Evolutionary conservation across 1,284 basidiomycete species (phyloP), one percentile per base, ranked within the genome.

Genomic region (Apiotrichum domesticum): DNA sequence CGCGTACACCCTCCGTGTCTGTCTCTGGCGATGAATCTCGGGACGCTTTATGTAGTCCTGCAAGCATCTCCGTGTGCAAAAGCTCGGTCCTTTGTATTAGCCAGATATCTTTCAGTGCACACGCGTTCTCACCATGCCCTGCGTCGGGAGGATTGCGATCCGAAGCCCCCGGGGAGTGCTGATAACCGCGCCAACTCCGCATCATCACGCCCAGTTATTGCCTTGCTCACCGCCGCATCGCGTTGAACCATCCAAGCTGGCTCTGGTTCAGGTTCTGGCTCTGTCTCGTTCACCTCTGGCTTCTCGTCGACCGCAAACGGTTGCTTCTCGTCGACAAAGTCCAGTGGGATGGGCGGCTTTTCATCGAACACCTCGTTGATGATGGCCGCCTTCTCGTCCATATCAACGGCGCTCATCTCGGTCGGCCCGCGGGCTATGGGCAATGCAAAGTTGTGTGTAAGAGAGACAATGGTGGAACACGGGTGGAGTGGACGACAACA

Each of bases 81-180:
- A 72, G 54, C 34, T 65, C 57, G 4, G 64, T 62, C 71, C 72
- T 72, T 40, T 6, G 2, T 15, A 13, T 62, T 56, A 63, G 60
- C 57, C 14, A 21, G 21, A 21, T 21, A 21, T 21, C 21, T 21
- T 21, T 21, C 21, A 21, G 21, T 21, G 21, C 21, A 21, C 21
- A 21, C 21, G 21, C 21, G 21, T 21, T 62, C 73, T 37, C 48
- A 74, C 76, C 76, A 77, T 33, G 67, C 76, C 34, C 52, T 60
- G 29, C 65, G 57, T 11, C 76, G 57, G 21, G 71, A 62, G 7
- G 51, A 57, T 14, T 66, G 57, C 2, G 69, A 63, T 2, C 73
- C 76, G 50, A 74, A 76, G 0, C 76, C 76, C 29, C 75, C 76
- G 0, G 74, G 71, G 10, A 70, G 62, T 4, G 68, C 65, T 1